A percentile compares a stretch with the other conserved stretches of the same genome.
These are phyloP conservation scores for Aspergillus ochraceoroseus DNA, from an alignment of 2,329 filamentous ascomycete genomes.

Conservation along the genomic window DNA sequence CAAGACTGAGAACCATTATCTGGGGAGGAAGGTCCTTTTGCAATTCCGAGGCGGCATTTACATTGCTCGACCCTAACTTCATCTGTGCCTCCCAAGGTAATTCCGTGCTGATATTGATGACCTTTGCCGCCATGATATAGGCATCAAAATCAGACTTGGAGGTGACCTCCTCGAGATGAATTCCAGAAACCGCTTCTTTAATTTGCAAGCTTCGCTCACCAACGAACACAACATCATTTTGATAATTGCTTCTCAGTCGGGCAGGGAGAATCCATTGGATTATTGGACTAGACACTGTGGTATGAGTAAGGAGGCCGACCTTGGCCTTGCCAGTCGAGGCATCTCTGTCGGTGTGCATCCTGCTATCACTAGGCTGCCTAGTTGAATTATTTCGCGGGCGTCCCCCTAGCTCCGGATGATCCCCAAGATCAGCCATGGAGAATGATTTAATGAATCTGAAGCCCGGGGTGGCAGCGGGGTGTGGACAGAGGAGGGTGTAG, in stretches of 20 bases:
- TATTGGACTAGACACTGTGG: slow-evolving; percentile 69
- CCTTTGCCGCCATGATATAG: slow-evolving; percentile 71
- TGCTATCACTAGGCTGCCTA: slow-evolving; percentile 6
- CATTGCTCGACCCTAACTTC: slow-evolving; percentile 19
- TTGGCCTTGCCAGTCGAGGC: slow-evolving; percentile 40
- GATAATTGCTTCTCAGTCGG: slow-evolving; percentile 62
- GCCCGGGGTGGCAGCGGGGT: too few species aligned
- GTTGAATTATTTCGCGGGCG: neutral
- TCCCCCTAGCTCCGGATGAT: slow-evolving; percentile 2
- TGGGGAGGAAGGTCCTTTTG: slow-evolving; percentile 62
- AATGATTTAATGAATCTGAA: neutral
- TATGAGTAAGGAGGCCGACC: slow-evolving; percentile 72
- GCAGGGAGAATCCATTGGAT: slow-evolving; percentile 73
- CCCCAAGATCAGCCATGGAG: slow-evolving; percentile 13
- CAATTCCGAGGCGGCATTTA: slow-evolving; percentile 9
- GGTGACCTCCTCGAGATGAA: slow-evolving; percentile 69
- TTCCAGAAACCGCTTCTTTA: slow-evolving; percentile 61
- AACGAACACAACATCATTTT: slow-evolving; percentile 82
- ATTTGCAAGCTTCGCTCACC: slow-evolving; percentile 78
- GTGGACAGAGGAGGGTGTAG: too few species aligned
- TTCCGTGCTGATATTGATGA: slow-evolving; percentile 59
- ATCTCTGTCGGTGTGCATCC: slow-evolving; percentile 18
- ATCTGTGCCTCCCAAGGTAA: slow-evolving; percentile 34
- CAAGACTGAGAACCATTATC: slow-evolving; percentile 69
- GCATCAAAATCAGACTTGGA: slow-evolving; percentile 73